A percentile compares a stretch with the other conserved stretches of the same genome.
These are phyloP conservation scores for Fusarium sulawesiense DNA, from an alignment of 2,329 filamentous ascomycete species.

Conservation along the genomic window DNA sequence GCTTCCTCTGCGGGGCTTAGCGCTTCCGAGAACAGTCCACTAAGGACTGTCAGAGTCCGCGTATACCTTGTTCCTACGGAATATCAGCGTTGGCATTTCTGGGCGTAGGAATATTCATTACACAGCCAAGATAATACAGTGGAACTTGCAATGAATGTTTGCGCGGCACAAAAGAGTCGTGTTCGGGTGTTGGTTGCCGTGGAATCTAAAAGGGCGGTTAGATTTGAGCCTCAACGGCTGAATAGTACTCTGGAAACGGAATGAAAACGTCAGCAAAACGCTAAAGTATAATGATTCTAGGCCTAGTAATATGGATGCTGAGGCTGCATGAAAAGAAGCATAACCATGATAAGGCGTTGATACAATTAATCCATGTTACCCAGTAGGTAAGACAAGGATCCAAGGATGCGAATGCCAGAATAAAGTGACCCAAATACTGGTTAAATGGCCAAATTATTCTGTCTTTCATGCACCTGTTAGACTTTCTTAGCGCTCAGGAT, in stretches of 20 bases:
- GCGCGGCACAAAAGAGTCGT: constrained; percentile 1
- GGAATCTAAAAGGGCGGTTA: constrained; percentile 23
- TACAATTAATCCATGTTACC: neutral
- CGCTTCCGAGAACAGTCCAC: constrained; percentile 15
- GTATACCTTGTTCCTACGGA: neutral
- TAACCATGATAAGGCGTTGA: neutral
- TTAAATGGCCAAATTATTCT: neutral
- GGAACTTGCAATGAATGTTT: neutral
- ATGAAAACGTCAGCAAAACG: constrained; percentile 1
- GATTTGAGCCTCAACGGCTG: constrained; percentile 3
- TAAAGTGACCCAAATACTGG: neutral
- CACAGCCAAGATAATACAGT: constrained; percentile 24
- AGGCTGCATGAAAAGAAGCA: neutral
- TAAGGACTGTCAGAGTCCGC: neutral
- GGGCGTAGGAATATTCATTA: constrained; percentile 13
- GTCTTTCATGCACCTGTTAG: neutral
- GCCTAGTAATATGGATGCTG: neutral
- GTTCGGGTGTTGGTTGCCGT: constrained; percentile 26
- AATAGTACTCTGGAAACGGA: neutral
- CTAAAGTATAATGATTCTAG: constrained; percentile 4
- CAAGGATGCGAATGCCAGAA: neutral
- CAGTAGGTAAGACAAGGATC: neutral
- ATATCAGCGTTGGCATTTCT: constrained; percentile 21
- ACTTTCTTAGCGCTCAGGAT: neutral
- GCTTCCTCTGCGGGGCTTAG: constrained; percentile 24